Evolutionary conservation across 257 asterid genomes (phyloP).

Genomic region (Coffea eugenioides): DNA sequence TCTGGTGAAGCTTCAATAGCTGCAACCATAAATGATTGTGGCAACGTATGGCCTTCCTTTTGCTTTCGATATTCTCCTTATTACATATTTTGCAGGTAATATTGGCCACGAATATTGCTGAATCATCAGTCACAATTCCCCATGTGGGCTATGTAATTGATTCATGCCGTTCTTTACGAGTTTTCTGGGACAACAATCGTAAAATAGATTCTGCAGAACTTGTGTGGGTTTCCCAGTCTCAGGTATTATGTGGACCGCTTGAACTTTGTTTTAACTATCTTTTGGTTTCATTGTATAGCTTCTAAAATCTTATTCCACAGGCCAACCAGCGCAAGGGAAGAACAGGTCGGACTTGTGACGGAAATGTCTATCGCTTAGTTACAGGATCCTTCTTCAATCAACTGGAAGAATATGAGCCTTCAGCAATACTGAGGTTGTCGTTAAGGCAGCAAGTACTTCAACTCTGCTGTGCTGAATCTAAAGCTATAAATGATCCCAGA

Average conservation of each 20-base stretch:
- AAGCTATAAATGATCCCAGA: conserved; percentile 88
- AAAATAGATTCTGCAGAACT: conserved; percentile 77
- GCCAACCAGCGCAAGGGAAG: conserved; percentile 96
- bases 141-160: conserved; percentile 93
- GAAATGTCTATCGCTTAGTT: conserved; percentile 77
- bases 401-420: conserved; percentile 75
- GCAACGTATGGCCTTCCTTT: not conserved
- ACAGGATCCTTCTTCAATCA: conserved; percentile 68
- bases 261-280: conserved; percentile 9
- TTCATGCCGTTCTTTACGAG: conserved; percentile 98
- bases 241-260: conserved; percentile 47
- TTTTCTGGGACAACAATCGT: conserved; percentile 71
- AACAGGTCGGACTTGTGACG: conserved; percentile 98
- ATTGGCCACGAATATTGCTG: conserved; percentile 96
- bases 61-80: conserved; percentile 7
- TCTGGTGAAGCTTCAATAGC: not conserved
- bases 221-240: conserved; percentile 95
- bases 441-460: conserved; percentile 79
- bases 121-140: conserved; percentile 98
- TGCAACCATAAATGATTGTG: not conserved
- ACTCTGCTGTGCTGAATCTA: conserved; percentile 83
- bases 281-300: conserved; percentile 15
- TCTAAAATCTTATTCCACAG: conserved; percentile 36
- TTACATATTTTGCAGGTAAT: conserved; percentile 57
- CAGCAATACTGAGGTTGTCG: conserved; percentile 76